These are phyloP conservation scores for Pythium phragmitis DNA, from an alignment of 352 stramenopile genomes.

Conservation along the genomic window DNA sequence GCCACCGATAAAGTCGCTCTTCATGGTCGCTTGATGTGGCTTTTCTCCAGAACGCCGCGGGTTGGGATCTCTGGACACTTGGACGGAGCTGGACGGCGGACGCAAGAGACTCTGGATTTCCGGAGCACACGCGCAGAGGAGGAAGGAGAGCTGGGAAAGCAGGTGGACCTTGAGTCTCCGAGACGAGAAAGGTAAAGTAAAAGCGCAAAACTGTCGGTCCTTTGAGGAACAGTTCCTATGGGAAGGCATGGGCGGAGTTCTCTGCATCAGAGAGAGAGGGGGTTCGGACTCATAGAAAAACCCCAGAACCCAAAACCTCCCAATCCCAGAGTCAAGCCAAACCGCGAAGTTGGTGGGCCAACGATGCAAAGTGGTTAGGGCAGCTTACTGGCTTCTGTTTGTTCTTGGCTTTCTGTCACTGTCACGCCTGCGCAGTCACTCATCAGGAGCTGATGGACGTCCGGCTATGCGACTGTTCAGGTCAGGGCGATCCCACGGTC, in stretches of 20 bases:
- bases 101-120: neutral
- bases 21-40: constrained; percentile 32
- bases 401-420: neutral
- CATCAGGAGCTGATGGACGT: constrained; percentile 5
- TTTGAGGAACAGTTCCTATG: neutral
- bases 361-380: constrained; percentile 8
- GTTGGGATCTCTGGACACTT: neutral
- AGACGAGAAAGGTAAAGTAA: constrained; percentile 1
- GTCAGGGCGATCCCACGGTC: constrained; percentile 7
- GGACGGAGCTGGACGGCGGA: neutral
- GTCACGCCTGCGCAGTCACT: neutral
- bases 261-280: neutral
- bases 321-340: neutral
- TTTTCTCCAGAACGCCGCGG: neutral
- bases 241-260: neutral
- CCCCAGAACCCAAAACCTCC: neutral
- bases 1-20: constrained; percentile 76
- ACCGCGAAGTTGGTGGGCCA: neutral
- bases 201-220: neutral
- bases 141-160: neutral
- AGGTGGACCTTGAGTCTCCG: neutral
- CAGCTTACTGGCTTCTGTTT: constrained; percentile 22
- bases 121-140: neutral
- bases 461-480: constrained; percentile 1
- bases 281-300: constrained; percentile 2